Evolutionary conservation across 106 monocot genomes (phyloP).

Genomic region (Dendrobium chrysotoxum): DNA sequence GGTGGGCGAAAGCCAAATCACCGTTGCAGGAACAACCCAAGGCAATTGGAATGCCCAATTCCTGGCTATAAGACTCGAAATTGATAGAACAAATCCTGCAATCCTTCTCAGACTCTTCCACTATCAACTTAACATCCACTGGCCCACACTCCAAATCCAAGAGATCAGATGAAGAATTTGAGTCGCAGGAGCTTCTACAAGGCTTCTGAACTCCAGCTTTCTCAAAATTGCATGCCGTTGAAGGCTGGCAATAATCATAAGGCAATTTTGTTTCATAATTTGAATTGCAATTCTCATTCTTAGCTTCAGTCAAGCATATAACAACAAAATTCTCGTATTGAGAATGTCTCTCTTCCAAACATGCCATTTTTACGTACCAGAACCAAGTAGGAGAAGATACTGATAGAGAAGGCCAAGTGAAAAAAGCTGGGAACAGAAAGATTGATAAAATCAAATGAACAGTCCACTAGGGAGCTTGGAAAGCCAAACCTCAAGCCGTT

Average conservation of each 20-base stretch:
- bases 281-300: background rate
- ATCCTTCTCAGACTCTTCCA: background rate
- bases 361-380: too few relatives aligned
- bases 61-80: background rate
- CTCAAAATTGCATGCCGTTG: background rate
- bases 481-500: too few relatives aligned
- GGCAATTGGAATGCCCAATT: background rate
- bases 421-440: too few relatives aligned
- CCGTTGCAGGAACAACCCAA: slow-evolving; percentile 13
- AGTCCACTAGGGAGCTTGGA: too few relatives aligned
- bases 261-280: background rate
- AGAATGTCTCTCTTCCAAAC: too few relatives aligned
- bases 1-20: slow-evolving; percentile 13
- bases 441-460: too few relatives aligned
- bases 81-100: slow-evolving; percentile 11
- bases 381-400: too few relatives aligned
- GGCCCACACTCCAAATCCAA: background rate
- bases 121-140: background rate
- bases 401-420: too few relatives aligned
- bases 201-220: background rate
- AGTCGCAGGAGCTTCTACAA: too few relatives aligned
- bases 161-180: background rate
- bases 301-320: background rate
- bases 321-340: background rate
- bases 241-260: too few relatives aligned